Base-by-base conservation (phyloP, 306 rosid species). In the Trifolium pratense region DNA sequence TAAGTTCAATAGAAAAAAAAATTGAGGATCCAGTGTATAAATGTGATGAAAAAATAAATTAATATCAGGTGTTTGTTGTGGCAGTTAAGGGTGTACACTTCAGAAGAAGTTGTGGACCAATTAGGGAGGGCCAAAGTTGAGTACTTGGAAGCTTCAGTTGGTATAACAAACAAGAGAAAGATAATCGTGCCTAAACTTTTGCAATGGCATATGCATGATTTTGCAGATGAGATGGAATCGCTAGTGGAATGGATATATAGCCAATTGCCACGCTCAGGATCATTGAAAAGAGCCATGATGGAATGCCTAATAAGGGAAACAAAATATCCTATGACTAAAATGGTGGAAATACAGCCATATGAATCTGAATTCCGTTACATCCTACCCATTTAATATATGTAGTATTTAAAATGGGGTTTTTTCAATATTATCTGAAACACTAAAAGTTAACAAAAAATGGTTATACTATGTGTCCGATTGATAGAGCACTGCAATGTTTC, bases 111-210 rank as follows among this genome's bases (percentile, higher is more conserved):
- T 34, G 89, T 87, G 71, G 78, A 89, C 73, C 95, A 94, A 68
- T 66, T 94, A 79, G 92, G 87, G 69, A 84, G 82, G 42, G 98
- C 97, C 10, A 91, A 88, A 82, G 90, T 86, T 75, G 97, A 91
- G 81, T 94, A 89, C 79, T 83, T 94, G 86, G 98, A 91, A 80
- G 98, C 98, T 70, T 80, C 98, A 1, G 86, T 91, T 13, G 96
- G 92, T 42, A 80, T 89, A 5, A 87, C 92, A 9, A 88, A 82
- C 87, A 88, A 87, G 89, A 94, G 89, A 68, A 89, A 76, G 70
- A 91, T 94, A 60, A 29, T 83, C 43, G 89, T 94, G 81, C 99
- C 99, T 5, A 87, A 94, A 86, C 87, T 89, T 39, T 79, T 94
- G 62, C 87, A 91, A 48, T 88, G 99, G 99, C 91, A 91, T 66